Evolutionary conservation across 2,329 filamentous ascomycete genomes (phyloP), one percentile per base, ranked within the genome.

Genomic region (Hymenoscyphus infarciens): DNA sequence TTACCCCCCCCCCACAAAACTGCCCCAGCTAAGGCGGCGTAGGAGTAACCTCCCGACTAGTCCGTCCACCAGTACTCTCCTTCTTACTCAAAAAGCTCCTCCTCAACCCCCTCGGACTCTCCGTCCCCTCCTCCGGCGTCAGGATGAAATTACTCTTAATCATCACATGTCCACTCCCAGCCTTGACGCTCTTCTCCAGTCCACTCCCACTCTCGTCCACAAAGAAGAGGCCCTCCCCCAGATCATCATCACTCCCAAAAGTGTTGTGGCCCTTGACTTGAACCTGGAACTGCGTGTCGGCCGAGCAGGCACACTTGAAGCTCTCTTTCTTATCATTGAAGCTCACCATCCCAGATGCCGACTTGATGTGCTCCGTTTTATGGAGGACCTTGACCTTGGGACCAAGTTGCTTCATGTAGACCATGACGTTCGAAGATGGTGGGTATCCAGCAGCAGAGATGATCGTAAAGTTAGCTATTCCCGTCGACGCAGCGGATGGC

Each of bases 341-440:
- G 19, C 80, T 82, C 65, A 91, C 84, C 3, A 82, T 78, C 1
- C 89, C 91, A 1, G 79, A 80, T 2, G 84, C 78, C 0, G 88
- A 83, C 76, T 97, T 97, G 78, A 90, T 85, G 67, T 95, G 89
- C 75, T 97, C 96, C 25, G 93, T 97, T 81, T 98, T 97, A 78
- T 93, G 87, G 55, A 99, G 80, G 55, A 89, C 85, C 78, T 95
- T 97, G 57, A 77, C 83, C 76, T 89, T 93, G 56, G 86, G 77
- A 3, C 81, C 80, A 38, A 90, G 74, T 68, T 90, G 86, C 61
- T 86, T 87, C 68, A 97, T 79, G 63, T 84, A 78, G 56, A 96
- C 85, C 71, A 91, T 92, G n/a, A 97, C 78, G 73, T 96, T 91
- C 5, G 91, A 83, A 5, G 85, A 85, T 1, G 87, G 78, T 16